Percentiles rank a stretch among this genome's conserved stretches.
Evolutionary conservation across 1,139 yeast species (phyloP).

Genomic region (Scheffersomyces lignicola): DNA sequence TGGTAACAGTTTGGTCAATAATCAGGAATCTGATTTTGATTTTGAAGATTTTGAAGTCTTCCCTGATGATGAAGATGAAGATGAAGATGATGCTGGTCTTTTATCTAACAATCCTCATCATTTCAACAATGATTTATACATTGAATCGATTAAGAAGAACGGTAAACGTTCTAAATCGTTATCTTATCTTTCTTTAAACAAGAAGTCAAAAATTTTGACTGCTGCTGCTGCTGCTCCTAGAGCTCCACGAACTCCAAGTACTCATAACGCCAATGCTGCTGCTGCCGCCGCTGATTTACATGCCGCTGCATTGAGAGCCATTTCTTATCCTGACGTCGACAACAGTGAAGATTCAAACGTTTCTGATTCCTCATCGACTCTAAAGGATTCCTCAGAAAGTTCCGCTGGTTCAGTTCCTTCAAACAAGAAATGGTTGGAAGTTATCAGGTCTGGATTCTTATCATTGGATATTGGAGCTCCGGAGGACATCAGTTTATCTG

Average conservation of each 20-base stretch:
- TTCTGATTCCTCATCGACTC: slow-evolving; percentile 9
- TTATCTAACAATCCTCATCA: neutral
- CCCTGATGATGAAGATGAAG: slow-evolving; percentile 41
- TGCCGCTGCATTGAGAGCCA: slow-evolving; percentile 65
- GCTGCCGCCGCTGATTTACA: slow-evolving; percentile 76
- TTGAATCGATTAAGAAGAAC: slow-evolving; percentile 35
- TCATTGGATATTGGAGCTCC: slow-evolving; percentile 76
- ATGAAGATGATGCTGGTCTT: slow-evolving; percentile 18
- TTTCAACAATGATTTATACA: slow-evolving; percentile 16
- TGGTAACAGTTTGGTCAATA: slow-evolving; percentile 5
- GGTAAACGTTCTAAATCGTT: slow-evolving; percentile 65
- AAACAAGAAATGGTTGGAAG: slow-evolving; percentile 66
- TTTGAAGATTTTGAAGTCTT: slow-evolving; percentile 50
- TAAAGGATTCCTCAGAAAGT: slow-evolving; percentile 8
- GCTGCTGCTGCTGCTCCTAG: slow-evolving; percentile 85
- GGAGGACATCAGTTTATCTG: slow-evolving; percentile 72
- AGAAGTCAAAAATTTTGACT: slow-evolving; percentile 57
- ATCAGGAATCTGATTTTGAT: slow-evolving; percentile 32
- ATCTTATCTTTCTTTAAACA: slow-evolving; percentile 51
- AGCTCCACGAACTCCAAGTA: slow-evolving; percentile 60
- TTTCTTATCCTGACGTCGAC: slow-evolving; percentile 21
- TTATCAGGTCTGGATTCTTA: slow-evolving; percentile 71
- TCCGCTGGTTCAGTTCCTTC: slow-evolving; percentile 5
- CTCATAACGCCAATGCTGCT: slow-evolving; percentile 61
- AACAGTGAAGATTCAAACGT: slow-evolving; percentile 3